Evolutionary conservation across 371 early-diverging fungal genomes (phyloP).

Genomic region (Mucor sp.): DNA sequence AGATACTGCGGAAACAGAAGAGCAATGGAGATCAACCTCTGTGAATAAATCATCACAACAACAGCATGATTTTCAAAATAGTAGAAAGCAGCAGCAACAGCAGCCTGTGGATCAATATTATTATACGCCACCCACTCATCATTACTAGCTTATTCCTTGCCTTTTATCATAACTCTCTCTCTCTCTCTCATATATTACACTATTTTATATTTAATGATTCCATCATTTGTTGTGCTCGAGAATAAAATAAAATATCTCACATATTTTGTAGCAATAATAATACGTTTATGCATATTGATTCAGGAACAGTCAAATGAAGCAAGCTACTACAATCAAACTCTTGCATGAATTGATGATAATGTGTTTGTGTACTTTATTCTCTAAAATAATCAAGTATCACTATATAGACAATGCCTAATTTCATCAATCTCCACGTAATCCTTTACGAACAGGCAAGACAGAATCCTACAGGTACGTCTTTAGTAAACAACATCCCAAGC

Average conservation of each 20-base stretch:
- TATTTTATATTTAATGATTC: no score
- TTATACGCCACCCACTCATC: not conserved
- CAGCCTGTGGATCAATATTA: not conserved
- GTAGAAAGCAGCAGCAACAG: not conserved
- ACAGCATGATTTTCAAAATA: not conserved
- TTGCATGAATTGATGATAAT: no score
- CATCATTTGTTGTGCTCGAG: no score
- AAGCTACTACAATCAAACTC: no score
- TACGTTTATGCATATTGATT: no score
- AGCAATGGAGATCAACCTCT: slow-evolving; percentile 2
- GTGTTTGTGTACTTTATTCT: not conserved
- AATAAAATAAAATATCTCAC: no score
- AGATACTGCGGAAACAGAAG: not conserved
- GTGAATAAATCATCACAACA: not conserved
- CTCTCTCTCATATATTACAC: no score
- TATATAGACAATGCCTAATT: no score
- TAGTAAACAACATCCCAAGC: no score
- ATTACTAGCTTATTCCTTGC: not conserved
- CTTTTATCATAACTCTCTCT: no score
- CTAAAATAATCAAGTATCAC: not conserved
- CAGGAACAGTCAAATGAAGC: no score
- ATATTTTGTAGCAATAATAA: no score
- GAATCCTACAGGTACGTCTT: slow-evolving; percentile 41
- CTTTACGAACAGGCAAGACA: slow-evolving; percentile 63
- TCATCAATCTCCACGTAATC: slow-evolving; percentile 50